Base-by-base conservation (phyloP, 352 stramenopile species). In the Pilasporangium apinafurcum region DNA sequence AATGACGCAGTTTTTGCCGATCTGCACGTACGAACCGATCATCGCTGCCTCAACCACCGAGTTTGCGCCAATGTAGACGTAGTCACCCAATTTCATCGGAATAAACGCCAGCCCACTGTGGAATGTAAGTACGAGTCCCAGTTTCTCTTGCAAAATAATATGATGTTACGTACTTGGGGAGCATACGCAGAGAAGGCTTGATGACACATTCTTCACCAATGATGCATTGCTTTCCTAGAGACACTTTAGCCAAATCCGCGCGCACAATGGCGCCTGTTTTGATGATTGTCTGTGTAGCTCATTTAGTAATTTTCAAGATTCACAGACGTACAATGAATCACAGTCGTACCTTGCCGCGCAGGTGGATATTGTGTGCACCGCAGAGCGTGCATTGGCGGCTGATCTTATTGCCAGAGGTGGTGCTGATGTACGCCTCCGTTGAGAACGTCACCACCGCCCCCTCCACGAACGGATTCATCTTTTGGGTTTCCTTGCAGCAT, bases 1-100 rank as follows among this genome's bases (percentile, higher is more conserved):
- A 53, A 95, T 90, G 38, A 95, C 79, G 52, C 78, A 91, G 55
- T 91, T 88, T 40, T 74, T 74, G 50, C 81, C 83, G 44, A 95
- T 91, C 51, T 87, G 71, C 28, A 91, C 80, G 47, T 71, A 81
- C 22, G 74, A 89, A 18, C 83, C 83, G 51, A 95, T 87, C 65
- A 81, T 82, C 14, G 81, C 79, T 25, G 76, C 83, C 50, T 95
- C 81, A 17, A 95, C 72, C 21, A 95, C 68, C 12, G 69, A 70
- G 31, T 74, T 59, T 43, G 84, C 65, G 24, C 75, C 74, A 46
- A 88, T 83, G 53, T 86, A 91, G 25, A 89, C 77, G 45, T 87
- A 66, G 58, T 94, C 74, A 7, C 82, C 80, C 24, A 94, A 57
- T 51, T 86, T 89, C 41, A 91, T 78, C 10, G 80, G 78, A 34